Base-by-base conservation (phyloP, 768 basidiomycete genomes). In the Lactifluus subvellereus region DNA sequence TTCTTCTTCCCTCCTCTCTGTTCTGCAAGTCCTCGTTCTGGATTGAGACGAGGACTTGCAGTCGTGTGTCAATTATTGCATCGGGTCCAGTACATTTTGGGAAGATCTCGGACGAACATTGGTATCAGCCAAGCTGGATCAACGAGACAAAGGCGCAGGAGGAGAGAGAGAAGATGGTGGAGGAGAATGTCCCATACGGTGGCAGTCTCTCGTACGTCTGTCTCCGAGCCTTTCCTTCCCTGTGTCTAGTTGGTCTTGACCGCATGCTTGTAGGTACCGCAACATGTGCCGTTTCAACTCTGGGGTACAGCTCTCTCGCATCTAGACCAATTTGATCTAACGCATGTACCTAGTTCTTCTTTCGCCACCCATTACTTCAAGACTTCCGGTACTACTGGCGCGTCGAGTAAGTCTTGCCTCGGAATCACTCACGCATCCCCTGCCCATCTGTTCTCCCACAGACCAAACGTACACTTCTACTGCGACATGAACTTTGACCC, bases 321-420 rank as follows among this genome's bases (percentile, higher is more conserved):
- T n/a, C 6, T 22, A 7, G 10, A 27, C 30, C 61, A 9, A 45
- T 18, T 27, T 13, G 18, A n/a, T 40, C 22, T 42, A 30, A 68
- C 60, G 14, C 20, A 47, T 37, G 9, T 20, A 4, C 18, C 2
- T 30, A 91, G 85, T 91, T 88, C 77, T 95, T 96, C 77, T 95
- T 84, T 77, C 79, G 81, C 48, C 93, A 95, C 65, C 83, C 87
- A 61, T 75, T 95, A 9, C 75, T 95, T 51, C 80, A 86, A 66
- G 77, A 83, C 35, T 94, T 87, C 73, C 83, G 84, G 49, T 95
- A 91, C 74, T 94, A 95, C 74, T 95, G 91, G 92, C 86, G 92
- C 67, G 84, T 95, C 33, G 91, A 94, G 87, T 91, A 69, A 72
- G 88, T 75, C 37, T 40, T 42, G 6, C 11, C 52, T 53, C 14